A percentile compares a stretch with the other conserved stretches of the same genome.
phyloP scores from a whole-genome alignment of 2,329 filamentous ascomycete species.

The Penicillium sp. region DNA sequence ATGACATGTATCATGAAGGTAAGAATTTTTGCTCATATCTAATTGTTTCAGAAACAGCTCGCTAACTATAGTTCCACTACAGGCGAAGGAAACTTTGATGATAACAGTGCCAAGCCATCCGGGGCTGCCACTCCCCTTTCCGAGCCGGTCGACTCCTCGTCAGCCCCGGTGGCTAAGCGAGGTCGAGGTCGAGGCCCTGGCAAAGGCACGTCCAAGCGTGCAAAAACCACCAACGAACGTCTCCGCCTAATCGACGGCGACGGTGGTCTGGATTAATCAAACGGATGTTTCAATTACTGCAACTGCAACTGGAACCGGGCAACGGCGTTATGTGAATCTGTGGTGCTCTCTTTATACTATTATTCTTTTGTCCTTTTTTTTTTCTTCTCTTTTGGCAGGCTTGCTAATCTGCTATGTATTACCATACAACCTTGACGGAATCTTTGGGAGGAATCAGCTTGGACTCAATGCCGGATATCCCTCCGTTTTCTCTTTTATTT shows the following conservation, averaged over 20 bases:
- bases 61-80: conserved; percentile 14
- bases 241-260: conserved; percentile 47
- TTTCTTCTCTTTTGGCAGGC: conserved; percentile 16
- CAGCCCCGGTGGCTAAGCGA: conserved; percentile 54
- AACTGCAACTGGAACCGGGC: conserved; percentile 18
- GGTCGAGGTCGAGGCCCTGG: conserved; percentile 54
- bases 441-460: background rate
- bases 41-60: background rate
- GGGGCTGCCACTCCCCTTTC: conserved; percentile 81
- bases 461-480: background rate
- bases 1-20: conserved; percentile 99
- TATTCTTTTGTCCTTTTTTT: conserved; percentile 3
- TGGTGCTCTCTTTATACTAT: conserved; percentile 1
- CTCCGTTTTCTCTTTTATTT: background rate
- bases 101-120: conserved; percentile 75
- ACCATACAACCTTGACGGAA: conserved; percentile 21
- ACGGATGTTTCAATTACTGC: conserved; percentile 9
- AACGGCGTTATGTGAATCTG: conserved; percentile 20
- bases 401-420: conserved; percentile 23
- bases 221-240: conserved; percentile 58
- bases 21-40: conserved; percentile 41
- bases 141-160: conserved; percentile 46
- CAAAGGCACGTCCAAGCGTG: conserved; percentile 61
- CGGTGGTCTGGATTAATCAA: conserved; percentile 34
- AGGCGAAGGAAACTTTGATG: conserved; percentile 98